Base-by-base conservation (phyloP, 1,284 basidiomycete genomes). In the Melampsora americana region DNA sequence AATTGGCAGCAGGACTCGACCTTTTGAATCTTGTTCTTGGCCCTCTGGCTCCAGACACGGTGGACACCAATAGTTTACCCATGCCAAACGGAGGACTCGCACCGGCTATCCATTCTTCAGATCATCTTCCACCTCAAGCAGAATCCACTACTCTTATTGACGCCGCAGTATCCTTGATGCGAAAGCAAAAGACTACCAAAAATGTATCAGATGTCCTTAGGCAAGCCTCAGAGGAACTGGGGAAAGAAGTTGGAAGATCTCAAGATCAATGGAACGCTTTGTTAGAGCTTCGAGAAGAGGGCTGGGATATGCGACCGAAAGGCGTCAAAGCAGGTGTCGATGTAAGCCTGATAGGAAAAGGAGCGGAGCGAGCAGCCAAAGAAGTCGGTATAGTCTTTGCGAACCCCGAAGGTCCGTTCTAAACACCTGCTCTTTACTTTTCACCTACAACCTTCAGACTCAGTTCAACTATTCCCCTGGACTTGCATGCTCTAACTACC, bases 261-360 rank as follows among this genome's bases (percentile, higher is more conserved):
- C 65, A 62, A 23, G 59, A 61, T 28, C 53, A 75, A 39, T 75
- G 73, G 73, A 56, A 75, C 28, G 59, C 53, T 6, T 59, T 75
- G n/a, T 53, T 75, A 35, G 42, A 68, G 32, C 59, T 75, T 28
- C 44, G 73, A 46, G 66, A 75, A 44, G 39, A 32, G 5, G 73
- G 73, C 14, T 75, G 73, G 73, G 60, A 67, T 50, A 61, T 75
- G 65, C 66, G 73, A 32, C 73, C 73, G 4, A 75, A 68, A 68
- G 73, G 73, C 30, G 73, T 53, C 16, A 75, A 68, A 35, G 50
- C 66, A 3, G 66, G 65, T 30, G 44, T 42, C 7, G 73, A 75
- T 28, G 46, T 62, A 26, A 75, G 73, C 32, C 56, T 75, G 56
- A 68, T 75, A 42, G 73, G 73, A 26, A 67, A 59, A 44, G 73